Percentiles rank a stretch among this genome's conserved stretches.
phyloP scores from a whole-genome alignment of 805 yeast species.

The Pichia paraexigua region DNA sequence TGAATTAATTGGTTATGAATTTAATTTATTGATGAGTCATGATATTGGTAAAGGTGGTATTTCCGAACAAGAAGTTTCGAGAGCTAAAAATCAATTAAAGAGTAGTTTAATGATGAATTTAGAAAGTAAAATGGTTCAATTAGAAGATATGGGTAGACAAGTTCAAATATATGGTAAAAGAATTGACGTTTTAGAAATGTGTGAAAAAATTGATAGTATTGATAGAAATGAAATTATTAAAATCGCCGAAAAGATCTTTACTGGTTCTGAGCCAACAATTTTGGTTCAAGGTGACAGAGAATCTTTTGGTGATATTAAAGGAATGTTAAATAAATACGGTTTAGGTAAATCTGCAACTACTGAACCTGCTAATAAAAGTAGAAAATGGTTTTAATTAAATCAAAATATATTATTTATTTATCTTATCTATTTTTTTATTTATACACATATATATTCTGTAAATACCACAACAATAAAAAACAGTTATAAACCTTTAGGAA shows the following conservation, averaged over 20 bases:
- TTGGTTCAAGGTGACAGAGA: conserved; percentile 87
- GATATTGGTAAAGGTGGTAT: conserved; percentile 50
- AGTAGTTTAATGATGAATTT: conserved; percentile 86
- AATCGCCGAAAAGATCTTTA: conserved; percentile 69
- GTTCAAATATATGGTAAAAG: conserved; percentile 75
- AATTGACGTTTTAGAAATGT: conserved; percentile 75
- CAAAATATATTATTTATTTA: too few relatives aligned
- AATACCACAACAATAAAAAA: background rate
- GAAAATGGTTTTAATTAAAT: conserved; percentile 8
- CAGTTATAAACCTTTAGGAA: background rate
- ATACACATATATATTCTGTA: background rate
- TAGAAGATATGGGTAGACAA: conserved; percentile 95
- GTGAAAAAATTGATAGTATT: conserved; percentile 60
- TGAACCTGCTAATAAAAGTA: background rate
- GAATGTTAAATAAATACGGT: conserved; percentile 60
- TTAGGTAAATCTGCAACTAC: conserved; percentile 40
- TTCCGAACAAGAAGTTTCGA: conserved; percentile 60
- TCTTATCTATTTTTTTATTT: too few relatives aligned
- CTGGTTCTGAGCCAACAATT: conserved; percentile 72
- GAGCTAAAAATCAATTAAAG: conserved; percentile 90
- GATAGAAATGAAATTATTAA: conserved; percentile 59
- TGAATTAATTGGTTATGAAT: conserved; percentile 65
- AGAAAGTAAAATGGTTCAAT: conserved; percentile 86
- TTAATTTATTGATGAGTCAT: conserved; percentile 37
- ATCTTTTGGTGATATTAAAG: conserved; percentile 75